Conservation (phyloP, 2,329 filamentous ascomycete species). For the Colletotrichum liaoningense region DNA sequence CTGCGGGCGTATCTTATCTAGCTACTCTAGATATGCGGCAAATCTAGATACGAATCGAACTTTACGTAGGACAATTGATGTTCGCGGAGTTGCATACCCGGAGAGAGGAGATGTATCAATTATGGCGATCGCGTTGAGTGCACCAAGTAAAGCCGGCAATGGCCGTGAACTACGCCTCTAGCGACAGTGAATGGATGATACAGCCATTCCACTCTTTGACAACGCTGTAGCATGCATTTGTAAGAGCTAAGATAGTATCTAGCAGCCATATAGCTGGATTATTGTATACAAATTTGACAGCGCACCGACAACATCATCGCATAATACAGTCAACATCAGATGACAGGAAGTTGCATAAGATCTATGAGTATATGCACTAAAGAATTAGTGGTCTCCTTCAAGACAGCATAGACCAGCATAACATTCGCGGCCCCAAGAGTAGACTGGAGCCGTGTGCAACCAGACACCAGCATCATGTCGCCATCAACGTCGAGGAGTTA, state of each 20-base stretch:
- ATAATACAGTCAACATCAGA: neutral
- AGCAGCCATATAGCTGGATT: neutral
- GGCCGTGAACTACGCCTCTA: neutral
- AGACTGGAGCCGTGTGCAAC: neutral
- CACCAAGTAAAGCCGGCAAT: neutral
- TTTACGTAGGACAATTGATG: neutral
- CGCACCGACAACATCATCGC: neutral
- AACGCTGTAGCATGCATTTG: neutral
- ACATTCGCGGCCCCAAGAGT: too few species aligned
- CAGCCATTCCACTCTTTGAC: neutral
- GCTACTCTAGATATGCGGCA: neutral
- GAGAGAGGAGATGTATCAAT: neutral
- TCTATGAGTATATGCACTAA: neutral
- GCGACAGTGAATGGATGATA: neutral
- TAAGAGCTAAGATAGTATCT: neutral
- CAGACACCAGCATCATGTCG: constrained; percentile 1
- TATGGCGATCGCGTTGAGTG: neutral
- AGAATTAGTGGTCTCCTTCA: too few species aligned
- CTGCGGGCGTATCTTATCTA: constrained; percentile 18
- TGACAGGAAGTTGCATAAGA: neutral
- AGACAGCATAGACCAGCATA: neutral
- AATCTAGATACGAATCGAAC: neutral
- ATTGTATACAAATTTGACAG: neutral
- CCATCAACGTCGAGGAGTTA: neutral
- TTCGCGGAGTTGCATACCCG: neutral